Conservation (phyloP, 805 yeast species). For the Metschnikowia amazonensis region DNA sequence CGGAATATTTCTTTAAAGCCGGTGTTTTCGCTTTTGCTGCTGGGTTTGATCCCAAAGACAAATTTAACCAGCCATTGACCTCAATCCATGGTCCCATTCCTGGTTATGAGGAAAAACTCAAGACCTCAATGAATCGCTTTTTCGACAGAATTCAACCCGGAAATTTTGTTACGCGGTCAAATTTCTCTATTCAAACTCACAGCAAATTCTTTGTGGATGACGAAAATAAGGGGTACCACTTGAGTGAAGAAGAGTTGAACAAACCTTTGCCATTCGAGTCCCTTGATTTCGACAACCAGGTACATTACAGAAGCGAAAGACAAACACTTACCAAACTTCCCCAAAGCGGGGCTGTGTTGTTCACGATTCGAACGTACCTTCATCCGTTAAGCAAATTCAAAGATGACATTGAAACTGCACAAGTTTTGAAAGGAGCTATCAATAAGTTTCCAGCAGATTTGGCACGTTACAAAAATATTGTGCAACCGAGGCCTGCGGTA, state of each 20-base stretch:
- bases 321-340: constrained; percentile 56
- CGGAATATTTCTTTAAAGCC: constrained; percentile 41
- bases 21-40: constrained; percentile 46
- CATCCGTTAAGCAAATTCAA: constrained; percentile 49
- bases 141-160: constrained; percentile 35
- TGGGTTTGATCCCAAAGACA: constrained; percentile 38
- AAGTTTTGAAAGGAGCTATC: constrained; percentile 59
- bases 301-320: constrained; percentile 57
- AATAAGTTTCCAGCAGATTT: constrained; percentile 57
- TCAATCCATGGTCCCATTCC: constrained; percentile 42
- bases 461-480: constrained; percentile 58
- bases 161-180: constrained; percentile 37
- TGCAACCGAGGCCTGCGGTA: constrained; percentile 70
- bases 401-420: constrained; percentile 42
- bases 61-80: constrained; percentile 37
- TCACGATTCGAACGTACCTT: constrained; percentile 55
- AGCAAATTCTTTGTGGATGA: constrained; percentile 34
- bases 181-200: constrained; percentile 39
- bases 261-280: constrained; percentile 23
- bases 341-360: constrained; percentile 41
- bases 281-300: constrained; percentile 41
- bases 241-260: constrained; percentile 24
- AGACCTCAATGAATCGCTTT: constrained; percentile 40
- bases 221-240: constrained; percentile 38
- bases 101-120: constrained; percentile 37